These are phyloP conservation scores for Fonsecaea nubica DNA, from an alignment of 2,329 filamentous ascomycete species.

Conservation along the genomic window DNA sequence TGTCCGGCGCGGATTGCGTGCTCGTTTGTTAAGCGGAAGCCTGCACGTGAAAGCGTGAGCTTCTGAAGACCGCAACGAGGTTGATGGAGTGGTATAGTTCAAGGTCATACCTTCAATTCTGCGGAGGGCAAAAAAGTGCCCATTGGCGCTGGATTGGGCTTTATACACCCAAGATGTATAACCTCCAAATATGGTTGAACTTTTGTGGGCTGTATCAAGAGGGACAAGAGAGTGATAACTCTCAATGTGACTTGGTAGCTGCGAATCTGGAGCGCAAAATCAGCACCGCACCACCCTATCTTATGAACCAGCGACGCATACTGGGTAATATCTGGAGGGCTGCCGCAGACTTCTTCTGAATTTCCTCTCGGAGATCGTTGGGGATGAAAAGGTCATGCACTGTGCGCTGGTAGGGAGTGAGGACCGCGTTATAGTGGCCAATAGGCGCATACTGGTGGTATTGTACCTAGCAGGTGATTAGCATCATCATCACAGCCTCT, in stretches of 20 bases:
- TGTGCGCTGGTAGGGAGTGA: conserved; percentile 82
- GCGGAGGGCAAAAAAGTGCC: conserved; percentile 83
- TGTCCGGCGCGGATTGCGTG: conserved; percentile 85
- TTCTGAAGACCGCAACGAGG: not conserved
- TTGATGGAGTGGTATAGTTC: not conserved
- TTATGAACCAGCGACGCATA: conserved; percentile 48
- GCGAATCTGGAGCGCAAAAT: conserved; percentile 58
- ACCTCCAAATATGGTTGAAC: conserved; percentile 74
- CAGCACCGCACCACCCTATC: conserved; percentile 4
- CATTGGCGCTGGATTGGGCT: conserved; percentile 85
- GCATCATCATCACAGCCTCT: conserved; percentile 8
- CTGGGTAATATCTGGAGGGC: conserved; percentile 83
- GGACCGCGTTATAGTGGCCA: conserved; percentile 79
- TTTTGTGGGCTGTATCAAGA: conserved; percentile 82
- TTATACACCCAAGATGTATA: conserved; percentile 96
- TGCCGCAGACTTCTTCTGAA: conserved; percentile 87
- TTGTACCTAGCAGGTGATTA: conserved; percentile 64
- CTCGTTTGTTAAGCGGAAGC: conserved; percentile 86
- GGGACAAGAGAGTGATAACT: conserved; percentile 93
- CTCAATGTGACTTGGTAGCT: conserved; percentile 76
- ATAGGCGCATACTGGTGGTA: conserved; percentile 93
- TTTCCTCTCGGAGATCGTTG: conserved; percentile 82
- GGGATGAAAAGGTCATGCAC: conserved; percentile 92
- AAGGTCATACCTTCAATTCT: conserved; percentile 73
- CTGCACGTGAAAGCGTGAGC: conserved; percentile 47